Conservation (phyloP, 495 filamentous ascomycete genomes). For the Neurospora hispaniola region DNA sequence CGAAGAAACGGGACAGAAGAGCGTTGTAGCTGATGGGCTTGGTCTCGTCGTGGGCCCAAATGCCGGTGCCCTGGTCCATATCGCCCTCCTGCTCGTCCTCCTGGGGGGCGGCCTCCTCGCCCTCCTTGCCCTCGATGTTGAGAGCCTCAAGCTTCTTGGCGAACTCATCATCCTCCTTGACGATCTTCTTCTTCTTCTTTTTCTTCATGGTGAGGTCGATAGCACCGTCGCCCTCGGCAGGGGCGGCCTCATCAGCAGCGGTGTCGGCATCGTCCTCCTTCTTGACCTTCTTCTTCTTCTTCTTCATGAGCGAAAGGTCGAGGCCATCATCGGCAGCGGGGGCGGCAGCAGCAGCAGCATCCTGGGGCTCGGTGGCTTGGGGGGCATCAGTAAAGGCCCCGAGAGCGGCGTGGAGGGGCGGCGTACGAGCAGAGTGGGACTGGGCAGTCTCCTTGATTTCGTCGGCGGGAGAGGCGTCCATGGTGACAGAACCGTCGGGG, state of each 20-base stretch:
- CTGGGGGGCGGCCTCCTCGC: slow-evolving; percentile 33
- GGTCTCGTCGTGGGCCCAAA: slow-evolving; percentile 77
- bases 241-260: slow-evolving; percentile 32
- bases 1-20: slow-evolving; percentile 84
- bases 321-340: slow-evolving; percentile 37
- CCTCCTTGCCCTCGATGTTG: slow-evolving; percentile 69
- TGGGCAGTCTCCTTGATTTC: slow-evolving; percentile 59
- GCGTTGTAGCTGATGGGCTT: slow-evolving; percentile 71
- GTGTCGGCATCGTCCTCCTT: slow-evolving; percentile 58
- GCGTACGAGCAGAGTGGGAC: slow-evolving; percentile 56
- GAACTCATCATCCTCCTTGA: slow-evolving; percentile 52
- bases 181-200: slow-evolving; percentile 89
- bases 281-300: slow-evolving; percentile 73
- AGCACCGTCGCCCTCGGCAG: slow-evolving; percentile 17
- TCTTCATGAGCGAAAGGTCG: slow-evolving; percentile 37
- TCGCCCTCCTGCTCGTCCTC: slow-evolving; percentile 52
- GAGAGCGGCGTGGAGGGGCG: slow-evolving; percentile 39
- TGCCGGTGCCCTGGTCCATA: slow-evolving; percentile 80
- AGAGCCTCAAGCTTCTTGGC: slow-evolving; percentile 51
- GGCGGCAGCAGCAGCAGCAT: slow-evolving; percentile 28
- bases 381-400: slow-evolving; percentile 38
- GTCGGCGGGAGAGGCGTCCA: slow-evolving; percentile 48
- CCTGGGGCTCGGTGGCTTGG: slow-evolving; percentile 39
- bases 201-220: slow-evolving; percentile 72
- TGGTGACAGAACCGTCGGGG: slow-evolving; percentile 69